phyloP scores from a whole-genome alignment of 176 grass and related monocot genomes.

The Zizania latifolia region DNA sequence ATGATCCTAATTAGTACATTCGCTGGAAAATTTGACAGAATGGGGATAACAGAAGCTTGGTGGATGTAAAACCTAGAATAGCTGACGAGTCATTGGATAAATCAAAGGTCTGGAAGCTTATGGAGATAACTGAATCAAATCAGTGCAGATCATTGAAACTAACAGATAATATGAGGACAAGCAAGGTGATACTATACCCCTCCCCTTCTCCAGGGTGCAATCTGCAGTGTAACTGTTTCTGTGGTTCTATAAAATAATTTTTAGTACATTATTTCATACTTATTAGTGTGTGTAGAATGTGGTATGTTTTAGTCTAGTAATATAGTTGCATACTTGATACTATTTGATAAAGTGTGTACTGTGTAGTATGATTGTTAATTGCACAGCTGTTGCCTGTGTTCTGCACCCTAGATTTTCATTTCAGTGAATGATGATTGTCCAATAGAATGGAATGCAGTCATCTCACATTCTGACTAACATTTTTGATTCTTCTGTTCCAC shows the following conservation, averaged over 20 bases:
- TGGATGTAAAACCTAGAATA: constrained; percentile 96
- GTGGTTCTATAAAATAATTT: not conserved
- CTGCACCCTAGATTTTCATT: not conserved
- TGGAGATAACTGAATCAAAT: constrained; percentile 75
- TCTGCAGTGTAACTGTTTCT: not conserved
- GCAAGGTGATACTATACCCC: constrained; percentile 54
- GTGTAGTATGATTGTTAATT: not conserved
- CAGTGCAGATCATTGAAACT: constrained; percentile 90
- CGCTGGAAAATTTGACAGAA: constrained; percentile 47
- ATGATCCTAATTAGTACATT: constrained; percentile 19
- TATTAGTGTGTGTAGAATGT: not conserved
- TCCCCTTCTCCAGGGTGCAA: not conserved
- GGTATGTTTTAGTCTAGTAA: not conserved
- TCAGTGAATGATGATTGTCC: not conserved
- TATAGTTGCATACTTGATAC: not conserved
- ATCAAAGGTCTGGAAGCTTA: constrained; percentile 96
- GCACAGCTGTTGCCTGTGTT: not conserved
- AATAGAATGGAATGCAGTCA: not conserved
- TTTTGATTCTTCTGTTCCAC: constrained; percentile 1
- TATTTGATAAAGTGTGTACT: not conserved
- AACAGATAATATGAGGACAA: constrained; percentile 71
- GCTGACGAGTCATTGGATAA: constrained; percentile 76
- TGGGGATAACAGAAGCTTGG: constrained; percentile 76
- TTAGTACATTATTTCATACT: not conserved
- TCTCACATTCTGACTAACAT: not conserved